Base-by-base conservation (phyloP, 164 flowering plant genomes). In the Liquidambar formosana region DNA sequence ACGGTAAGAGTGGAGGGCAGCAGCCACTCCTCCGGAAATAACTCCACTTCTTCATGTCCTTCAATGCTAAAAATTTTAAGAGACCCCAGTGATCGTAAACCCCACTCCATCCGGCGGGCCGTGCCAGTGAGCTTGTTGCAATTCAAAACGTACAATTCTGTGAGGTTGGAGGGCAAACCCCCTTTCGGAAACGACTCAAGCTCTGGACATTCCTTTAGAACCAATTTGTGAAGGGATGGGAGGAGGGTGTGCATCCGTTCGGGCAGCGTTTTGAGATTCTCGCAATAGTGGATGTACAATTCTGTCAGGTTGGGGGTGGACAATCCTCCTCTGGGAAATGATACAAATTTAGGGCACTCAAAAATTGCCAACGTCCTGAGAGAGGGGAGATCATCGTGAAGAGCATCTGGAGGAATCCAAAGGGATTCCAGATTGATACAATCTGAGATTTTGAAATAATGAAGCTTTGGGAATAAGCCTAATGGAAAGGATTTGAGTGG, bases 181-280 rank as follows among this genome's bases (percentile, higher is more conserved):
- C 65, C 71, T 16, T 64, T 64, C 14, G 72, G 74, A 54, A 75
- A 65, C 1, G 59, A 57, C 21, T 28, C 66, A 26, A 70, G 26
- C 21, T 66, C 52, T 18, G 67, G 74, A 70, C 71, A 70, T 9
- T 18, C n/a, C 1, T 1, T 10, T 11, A 76, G 21, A 8, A 1
- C 9, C 47, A 75, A 21, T 0, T 18, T 2, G 25, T 25, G 57
- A 14, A 79, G 76, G 8, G 74, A 64, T 16, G 77, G 49, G 5
- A 68, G 27, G 21, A 46, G 69, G 47, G 16, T 38, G 45, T 72
- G 43, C 74, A 75, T 65, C 14, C 9, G 19, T 16, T 66, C 63
- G 0, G 81, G 81, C 33, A 79, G 63, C 3, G 73, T 47, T 47
- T 43, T 68, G 12, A 76, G 64, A 18, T 65, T 76, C 23, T 26